A percentile compares a stretch with the other conserved stretches of the same genome.
phyloP scores from a whole-genome alignment of 1,284 basidiomycete genomes.

The Coniophora puteana region DNA sequence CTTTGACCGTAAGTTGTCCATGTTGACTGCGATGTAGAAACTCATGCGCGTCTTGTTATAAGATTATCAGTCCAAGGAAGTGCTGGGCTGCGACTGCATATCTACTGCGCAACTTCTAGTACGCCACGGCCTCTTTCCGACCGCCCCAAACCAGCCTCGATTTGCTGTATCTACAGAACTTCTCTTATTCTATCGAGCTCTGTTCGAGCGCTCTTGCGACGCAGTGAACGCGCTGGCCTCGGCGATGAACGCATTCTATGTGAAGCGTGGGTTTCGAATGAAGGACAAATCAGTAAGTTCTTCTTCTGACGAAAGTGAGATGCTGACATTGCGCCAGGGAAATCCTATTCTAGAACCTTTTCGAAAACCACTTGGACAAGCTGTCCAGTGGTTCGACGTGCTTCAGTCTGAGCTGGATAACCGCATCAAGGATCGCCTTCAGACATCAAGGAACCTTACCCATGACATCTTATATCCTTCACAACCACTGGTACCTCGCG shows the following conservation, averaged over 20 bases:
- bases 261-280: neutral
- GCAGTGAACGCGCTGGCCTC: neutral
- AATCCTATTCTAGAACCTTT: neutral
- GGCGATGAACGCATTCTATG: neutral
- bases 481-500: too few species aligned
- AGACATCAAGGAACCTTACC: neutral
- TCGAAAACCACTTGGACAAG: neutral
- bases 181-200: neutral
- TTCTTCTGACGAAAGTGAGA: neutral
- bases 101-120: neutral
- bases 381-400: conserved; percentile 3
- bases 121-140: neutral
- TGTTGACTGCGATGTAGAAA: neutral
- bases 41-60: neutral
- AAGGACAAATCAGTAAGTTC: neutral
- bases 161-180: neutral
- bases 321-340: neutral
- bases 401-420: neutral
- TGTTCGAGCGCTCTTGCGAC: neutral
- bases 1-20: conserved; percentile 1
- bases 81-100: neutral
- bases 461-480: neutral
- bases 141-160: neutral
- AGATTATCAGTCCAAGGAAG: too few species aligned
- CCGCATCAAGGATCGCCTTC: neutral